These are phyloP conservation scores for Colletotrichum tropicicola DNA, from an alignment of 2,329 filamentous ascomycete genomes.

Conservation along the genomic window DNA sequence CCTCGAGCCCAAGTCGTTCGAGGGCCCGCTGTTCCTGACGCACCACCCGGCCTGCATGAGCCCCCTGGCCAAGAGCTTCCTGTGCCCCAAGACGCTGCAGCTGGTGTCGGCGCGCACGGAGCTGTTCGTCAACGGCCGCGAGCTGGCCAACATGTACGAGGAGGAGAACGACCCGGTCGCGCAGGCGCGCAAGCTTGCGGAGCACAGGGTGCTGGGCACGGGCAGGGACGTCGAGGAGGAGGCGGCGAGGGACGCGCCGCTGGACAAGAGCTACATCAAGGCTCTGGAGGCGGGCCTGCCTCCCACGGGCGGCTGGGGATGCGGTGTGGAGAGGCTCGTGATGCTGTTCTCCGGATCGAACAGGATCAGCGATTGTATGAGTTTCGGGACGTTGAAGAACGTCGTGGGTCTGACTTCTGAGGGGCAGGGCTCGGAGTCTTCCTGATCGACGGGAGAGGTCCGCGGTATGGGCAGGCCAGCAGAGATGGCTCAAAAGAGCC, in stretches of 20 bases:
- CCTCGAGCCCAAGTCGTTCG: constrained; percentile 78
- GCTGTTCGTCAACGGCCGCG: constrained; percentile 81
- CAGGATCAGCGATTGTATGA: constrained; percentile 85
- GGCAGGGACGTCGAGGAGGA: constrained; percentile 41
- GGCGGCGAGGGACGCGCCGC: constrained; percentile 53
- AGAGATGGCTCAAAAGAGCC: too few species aligned
- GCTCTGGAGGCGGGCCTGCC: constrained; percentile 89
- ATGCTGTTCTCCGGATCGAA: constrained; percentile 87
- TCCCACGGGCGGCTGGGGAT: constrained; percentile 97
- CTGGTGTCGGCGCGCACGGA: constrained; percentile 83
- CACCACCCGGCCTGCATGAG: constrained; percentile 92
- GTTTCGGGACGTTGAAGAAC: constrained; percentile 85
- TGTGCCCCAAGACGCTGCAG: constrained; percentile 74
- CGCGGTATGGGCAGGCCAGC: too few species aligned
- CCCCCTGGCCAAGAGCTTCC: constrained; percentile 88
- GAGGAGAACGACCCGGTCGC: constrained; percentile 94
- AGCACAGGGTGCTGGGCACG: constrained; percentile 51
- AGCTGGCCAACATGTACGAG: constrained; percentile 97
- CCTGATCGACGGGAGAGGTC: background rate
- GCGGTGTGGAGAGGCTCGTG: constrained; percentile 87
- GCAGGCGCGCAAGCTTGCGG: constrained; percentile 84
- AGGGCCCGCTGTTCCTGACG: constrained; percentile 82
- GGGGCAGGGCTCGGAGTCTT: constrained; percentile 20
- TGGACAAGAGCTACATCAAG: constrained; percentile 84
- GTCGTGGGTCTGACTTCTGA: constrained; percentile 62